These are phyloP conservation scores for Suhomyces emberorum DNA, from an alignment of 805 yeast species.

Conservation along the genomic window DNA sequence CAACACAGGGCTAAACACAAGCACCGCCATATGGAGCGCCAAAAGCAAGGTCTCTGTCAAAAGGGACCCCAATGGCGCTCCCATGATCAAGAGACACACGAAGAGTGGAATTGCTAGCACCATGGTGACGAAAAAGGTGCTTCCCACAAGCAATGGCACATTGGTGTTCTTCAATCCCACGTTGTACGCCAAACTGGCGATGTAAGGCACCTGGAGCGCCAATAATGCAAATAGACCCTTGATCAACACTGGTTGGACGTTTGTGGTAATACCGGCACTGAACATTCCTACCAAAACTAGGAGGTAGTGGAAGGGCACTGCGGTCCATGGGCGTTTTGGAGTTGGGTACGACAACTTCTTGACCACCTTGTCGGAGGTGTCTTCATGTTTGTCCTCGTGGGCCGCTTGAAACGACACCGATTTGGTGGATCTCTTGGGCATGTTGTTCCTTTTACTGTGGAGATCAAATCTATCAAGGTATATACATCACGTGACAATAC, in stretches of 20 bases:
- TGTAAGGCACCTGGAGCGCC: slow-evolving; percentile 22
- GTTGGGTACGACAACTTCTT: slow-evolving; percentile 11
- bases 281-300: slow-evolving; percentile 28
- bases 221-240: slow-evolving; percentile 25
- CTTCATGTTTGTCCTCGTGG: background rate
- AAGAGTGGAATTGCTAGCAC: slow-evolving; percentile 39
- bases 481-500: too few relatives aligned
- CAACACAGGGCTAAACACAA: slow-evolving; percentile 64
- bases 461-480: too few relatives aligned
- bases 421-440: slow-evolving; percentile 11
- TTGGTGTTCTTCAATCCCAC: slow-evolving; percentile 6
- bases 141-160: slow-evolving; percentile 12
- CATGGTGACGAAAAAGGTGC: slow-evolving; percentile 29
- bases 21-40: slow-evolving; percentile 57
- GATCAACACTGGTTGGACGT: slow-evolving; percentile 20
- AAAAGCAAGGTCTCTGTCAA: slow-evolving; percentile 55
- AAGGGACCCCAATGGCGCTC: slow-evolving; percentile 69
- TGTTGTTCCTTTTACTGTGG: too few relatives aligned
- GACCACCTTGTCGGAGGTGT: background rate
- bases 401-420: slow-evolving; percentile 19
- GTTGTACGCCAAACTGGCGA: slow-evolving; percentile 6
- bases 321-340: slow-evolving; percentile 10
- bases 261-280: slow-evolving; percentile 24
- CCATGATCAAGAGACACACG: slow-evolving; percentile 55
- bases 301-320: slow-evolving; percentile 31